Evolutionary conservation across 2,329 filamentous ascomycete species (phyloP).

Genomic region (Fusarium metavorans): DNA sequence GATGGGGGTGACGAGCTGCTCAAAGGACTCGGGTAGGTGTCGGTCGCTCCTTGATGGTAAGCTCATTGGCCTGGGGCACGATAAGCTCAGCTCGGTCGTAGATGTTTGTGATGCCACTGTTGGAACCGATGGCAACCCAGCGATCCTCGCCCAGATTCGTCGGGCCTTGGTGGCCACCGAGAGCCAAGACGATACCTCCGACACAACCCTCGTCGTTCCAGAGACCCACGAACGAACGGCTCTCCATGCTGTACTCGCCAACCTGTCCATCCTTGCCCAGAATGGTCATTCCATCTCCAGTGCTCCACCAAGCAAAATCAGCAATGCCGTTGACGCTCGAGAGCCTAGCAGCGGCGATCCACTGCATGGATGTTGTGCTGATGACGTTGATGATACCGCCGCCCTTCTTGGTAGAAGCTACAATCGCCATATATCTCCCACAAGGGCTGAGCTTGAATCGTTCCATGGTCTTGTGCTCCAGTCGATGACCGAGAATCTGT

Average conservation of each 20-base stretch:
- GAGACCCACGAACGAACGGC: slow-evolving; percentile 77
- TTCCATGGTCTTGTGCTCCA: slow-evolving; percentile 93
- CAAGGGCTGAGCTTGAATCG: slow-evolving; percentile 88
- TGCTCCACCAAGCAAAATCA: slow-evolving; percentile 93
- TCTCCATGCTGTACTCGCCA: slow-evolving; percentile 84
- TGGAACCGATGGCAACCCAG: slow-evolving; percentile 90
- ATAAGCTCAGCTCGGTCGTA: slow-evolving; percentile 84
- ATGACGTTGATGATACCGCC: slow-evolving; percentile 91
- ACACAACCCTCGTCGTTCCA: slow-evolving; percentile 94
- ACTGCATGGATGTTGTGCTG: slow-evolving; percentile 83
- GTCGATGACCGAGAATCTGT: slow-evolving; percentile 78
- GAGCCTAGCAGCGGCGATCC: slow-evolving; percentile 84
- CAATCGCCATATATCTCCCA: slow-evolving; percentile 85
- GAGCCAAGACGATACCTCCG: slow-evolving; percentile 82
- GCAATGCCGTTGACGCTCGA: slow-evolving; percentile 86
- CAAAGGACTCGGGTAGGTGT: slow-evolving; percentile 78
- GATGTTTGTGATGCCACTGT: slow-evolving; percentile 89
- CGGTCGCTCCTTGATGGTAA: slow-evolving; percentile 73
- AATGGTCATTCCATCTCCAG: slow-evolving; percentile 84
- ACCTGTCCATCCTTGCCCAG: slow-evolving; percentile 89
- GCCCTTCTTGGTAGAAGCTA: slow-evolving; percentile 84
- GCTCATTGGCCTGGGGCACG: slow-evolving; percentile 51
- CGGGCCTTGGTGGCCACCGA: slow-evolving; percentile 78
- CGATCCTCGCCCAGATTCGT: slow-evolving; percentile 78
- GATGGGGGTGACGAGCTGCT: slow-evolving; percentile 89